Base-by-base conservation (phyloP, 495 filamentous ascomycete species). In the Elasticomyces elasticus region DNA sequence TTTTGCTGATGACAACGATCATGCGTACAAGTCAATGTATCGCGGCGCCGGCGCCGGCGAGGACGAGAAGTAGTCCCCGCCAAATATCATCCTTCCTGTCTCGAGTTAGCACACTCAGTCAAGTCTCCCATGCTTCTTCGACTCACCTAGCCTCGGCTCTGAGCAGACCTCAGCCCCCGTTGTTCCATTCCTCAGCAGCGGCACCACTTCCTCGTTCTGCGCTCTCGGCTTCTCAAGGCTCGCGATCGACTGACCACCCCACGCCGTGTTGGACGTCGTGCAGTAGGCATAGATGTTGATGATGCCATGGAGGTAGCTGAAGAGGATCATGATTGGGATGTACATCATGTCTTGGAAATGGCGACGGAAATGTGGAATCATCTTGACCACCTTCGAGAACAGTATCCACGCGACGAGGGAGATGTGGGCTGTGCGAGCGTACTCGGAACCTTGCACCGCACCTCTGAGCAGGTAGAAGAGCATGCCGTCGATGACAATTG, bases 241-340 rank as follows among this genome's bases (percentile, higher is more conserved):
- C 31, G 54, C 37, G 19, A 60, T 25, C n/a, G 52, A 17, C 40
- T 56, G 52, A 10, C 11, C 20, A 10, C 58, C 58, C 58, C 58
- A 56, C 15, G 30, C 23, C 0, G 52, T 52, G 10, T 56, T 42
- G 0, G 12, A 28, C 25, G 53, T 40, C 5, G 86, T 88, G 49
- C 78, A 71, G 42, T 82, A 72, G 2, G 86, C 84, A 56, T 85
- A 86, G 50, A 89, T 72, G 71, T 89, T 90, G 70, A 89, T 82
- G 27, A 82, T 65, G 26, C 84, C 83, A 66, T 89, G 84, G 62
- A 87, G 77, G 66, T 85, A 89, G 38, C 85, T 84, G 57, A 90
- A 90, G 3, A 87, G 49, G 40, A 91, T 79, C 1, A 83, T 86
- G n/a, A 82, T 72, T 3, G 86, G 85, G 28, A 90, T 65, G 56